Base-by-base conservation (phyloP, 1,284 basidiomycete species). In the Naganishia cerealis region DNA sequence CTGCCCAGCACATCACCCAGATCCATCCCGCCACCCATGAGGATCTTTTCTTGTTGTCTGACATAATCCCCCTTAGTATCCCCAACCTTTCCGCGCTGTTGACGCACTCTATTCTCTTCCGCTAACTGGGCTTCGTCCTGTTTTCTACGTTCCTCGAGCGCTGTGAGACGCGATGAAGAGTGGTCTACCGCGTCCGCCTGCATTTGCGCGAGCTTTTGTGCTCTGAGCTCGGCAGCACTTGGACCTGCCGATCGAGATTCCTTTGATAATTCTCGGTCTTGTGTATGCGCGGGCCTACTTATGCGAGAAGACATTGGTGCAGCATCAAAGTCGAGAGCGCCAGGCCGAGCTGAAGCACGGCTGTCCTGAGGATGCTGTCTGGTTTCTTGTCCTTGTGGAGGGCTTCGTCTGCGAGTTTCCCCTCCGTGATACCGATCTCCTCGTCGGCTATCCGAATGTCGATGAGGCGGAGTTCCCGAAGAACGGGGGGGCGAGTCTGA, bases 141-240 rank as follows among this genome's bases (percentile, higher is more conserved):
- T 42, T 75, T 73, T 6, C 73, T 75, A 8, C 78, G 72, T 26
- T 70, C 67, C 8, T 77, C 75, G 0, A 81, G 72, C 24, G 72
- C 68, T 53, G 74, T 71, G 2, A 72, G 71, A 3, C 80, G 75
- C 39, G 76, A 71, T 3, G 71, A 56, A 40, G 79, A 70, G 18
- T 93, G 84, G 18, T 81, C 77, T 33, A 82, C 78, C 1, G 94
- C 94, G 71, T 89, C 86, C 1, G 85, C 79, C 33, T 87, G 82
- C 94, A 97, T 96, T 12, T 91, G 90, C 0, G 91, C 92, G 21
- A 97, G 83, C 39, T 89, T 87, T 26, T 90, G 90, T 2, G 88
- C 88, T 39, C 92, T 89, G 65, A 63, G 40, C 26, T 65, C 36
- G 71, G 67, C 75, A 72, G 61, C 72, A 62, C 67, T 72, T 15